Evolutionary conservation across 164 flowering plant species (phyloP).

Genomic region (Chimonanthus praecox): DNA sequence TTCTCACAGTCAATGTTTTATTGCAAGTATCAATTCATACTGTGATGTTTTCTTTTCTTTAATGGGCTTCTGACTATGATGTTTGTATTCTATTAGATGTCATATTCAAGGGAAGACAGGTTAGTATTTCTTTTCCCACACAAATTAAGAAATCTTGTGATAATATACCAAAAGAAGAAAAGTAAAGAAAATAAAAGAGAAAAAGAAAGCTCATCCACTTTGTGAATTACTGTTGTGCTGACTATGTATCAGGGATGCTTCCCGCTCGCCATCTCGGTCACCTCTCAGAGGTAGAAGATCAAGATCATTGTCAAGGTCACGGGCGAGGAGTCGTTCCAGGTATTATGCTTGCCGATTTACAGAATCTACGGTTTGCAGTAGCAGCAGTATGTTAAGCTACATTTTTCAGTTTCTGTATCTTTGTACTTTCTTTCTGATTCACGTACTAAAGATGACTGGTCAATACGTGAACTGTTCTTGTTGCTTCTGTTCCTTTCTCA

Average conservation of each 20-base stretch:
- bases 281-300: constrained; percentile 39
- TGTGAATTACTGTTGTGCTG: not conserved
- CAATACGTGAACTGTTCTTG: not conserved
- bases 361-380: not conserved
- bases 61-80: constrained; percentile 2
- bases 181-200: no score
- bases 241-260: not conserved
- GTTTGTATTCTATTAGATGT: constrained; percentile 31
- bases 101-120: constrained; percentile 43
- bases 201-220: no score
- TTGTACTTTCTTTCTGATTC: not conserved
- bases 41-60: not conserved
- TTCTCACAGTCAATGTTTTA: not conserved
- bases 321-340: constrained; percentile 50
- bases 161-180: no score
- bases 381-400: not conserved
- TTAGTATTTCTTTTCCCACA: constrained; percentile 12
- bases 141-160: no score
- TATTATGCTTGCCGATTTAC: constrained; percentile 10
- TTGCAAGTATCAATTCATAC: not conserved
- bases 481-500: not conserved
- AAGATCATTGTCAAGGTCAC: constrained; percentile 40
- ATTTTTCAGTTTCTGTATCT: no score
- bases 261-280: constrained; percentile 20
- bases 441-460: not conserved